Evolutionary conservation across 2,329 filamentous ascomycete species (phyloP).

Genomic region (Falciphora oryzae): DNA sequence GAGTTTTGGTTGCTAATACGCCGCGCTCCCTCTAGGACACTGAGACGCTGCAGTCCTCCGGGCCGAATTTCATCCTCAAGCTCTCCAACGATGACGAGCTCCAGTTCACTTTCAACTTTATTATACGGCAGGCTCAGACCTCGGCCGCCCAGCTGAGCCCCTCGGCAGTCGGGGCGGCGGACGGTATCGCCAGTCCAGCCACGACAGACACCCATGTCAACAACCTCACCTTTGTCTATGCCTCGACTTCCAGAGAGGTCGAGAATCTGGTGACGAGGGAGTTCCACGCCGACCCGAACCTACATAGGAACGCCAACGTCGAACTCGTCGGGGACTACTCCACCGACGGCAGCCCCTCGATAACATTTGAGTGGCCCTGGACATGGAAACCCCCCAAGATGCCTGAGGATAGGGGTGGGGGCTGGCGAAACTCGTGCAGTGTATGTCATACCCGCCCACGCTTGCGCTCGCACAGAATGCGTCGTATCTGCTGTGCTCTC

Average conservation of each 20-base stretch:
- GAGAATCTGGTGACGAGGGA: constrained; percentile 92
- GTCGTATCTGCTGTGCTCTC: background rate
- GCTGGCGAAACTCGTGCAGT: constrained; percentile 94
- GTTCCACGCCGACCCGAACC: constrained; percentile 93
- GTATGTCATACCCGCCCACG: constrained; percentile 37
- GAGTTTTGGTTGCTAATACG: constrained; percentile 3
- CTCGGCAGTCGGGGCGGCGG: constrained; percentile 35
- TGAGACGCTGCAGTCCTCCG: constrained; percentile 47
- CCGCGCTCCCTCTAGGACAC: constrained; percentile 57
- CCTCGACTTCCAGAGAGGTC: constrained; percentile 76
- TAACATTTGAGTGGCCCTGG: constrained; percentile 94
- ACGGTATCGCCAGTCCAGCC: constrained; percentile 43
- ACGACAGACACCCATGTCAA: constrained; percentile 70
- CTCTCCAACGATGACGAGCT: constrained; percentile 88
- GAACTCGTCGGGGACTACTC: constrained; percentile 88
- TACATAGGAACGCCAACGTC: constrained; percentile 96
- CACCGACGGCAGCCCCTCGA: constrained; percentile 75
- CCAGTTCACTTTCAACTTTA: constrained; percentile 86
- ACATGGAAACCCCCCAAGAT: constrained; percentile 89
- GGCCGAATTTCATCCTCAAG: constrained; percentile 77
- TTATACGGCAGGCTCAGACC: constrained; percentile 53
- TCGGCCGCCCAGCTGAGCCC: constrained; percentile 16
- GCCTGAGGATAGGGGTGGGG: constrained; percentile 75
- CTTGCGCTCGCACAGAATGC: background rate
- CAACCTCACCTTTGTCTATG: constrained; percentile 88